phyloP scores from a whole-genome alignment of 2,329 filamentous ascomycete species.

The Penicillium olsonii region DNA sequence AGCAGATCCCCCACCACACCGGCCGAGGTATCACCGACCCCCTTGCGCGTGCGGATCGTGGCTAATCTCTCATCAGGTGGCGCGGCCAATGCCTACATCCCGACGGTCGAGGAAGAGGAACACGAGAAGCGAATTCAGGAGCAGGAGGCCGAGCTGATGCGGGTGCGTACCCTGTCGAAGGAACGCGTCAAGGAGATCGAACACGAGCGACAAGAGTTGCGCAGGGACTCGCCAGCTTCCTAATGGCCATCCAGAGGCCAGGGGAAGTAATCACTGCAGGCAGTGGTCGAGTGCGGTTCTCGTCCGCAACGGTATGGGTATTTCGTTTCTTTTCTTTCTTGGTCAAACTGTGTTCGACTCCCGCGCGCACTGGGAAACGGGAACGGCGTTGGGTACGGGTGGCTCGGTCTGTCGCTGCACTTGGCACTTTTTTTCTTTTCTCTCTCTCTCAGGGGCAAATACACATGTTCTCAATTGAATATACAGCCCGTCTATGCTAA shows the following conservation, averaged over 20 bases:
- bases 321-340: conserved; percentile 9
- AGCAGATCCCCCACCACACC: conserved; percentile 44
- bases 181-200: conserved; percentile 31
- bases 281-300: conserved; percentile 12
- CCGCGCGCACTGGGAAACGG: background rate
- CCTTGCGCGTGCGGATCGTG: background rate
- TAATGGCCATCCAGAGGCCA: background rate
- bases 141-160: conserved; percentile 38
- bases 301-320: conserved; percentile 2
- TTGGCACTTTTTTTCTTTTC: background rate
- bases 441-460: background rate
- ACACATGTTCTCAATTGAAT: conserved; percentile 2
- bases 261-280: conserved; percentile 9
- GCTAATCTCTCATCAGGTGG: conserved; percentile 27
- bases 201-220: conserved; percentile 21
- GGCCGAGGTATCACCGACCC: conserved; percentile 40
- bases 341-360: conserved; percentile 12
- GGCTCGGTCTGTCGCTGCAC: background rate
- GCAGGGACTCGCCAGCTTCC: conserved; percentile 10
- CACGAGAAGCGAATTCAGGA: conserved; percentile 31
- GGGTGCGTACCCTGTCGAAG: conserved; percentile 30
- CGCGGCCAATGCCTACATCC: conserved; percentile 39
- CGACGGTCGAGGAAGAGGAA: conserved; percentile 25
- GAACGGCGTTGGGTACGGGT: conserved; percentile 2
- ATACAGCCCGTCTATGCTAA: conserved; percentile 5